Conservation (phyloP, 1,284 basidiomycete species). For the Puccinia horiana region DNA sequence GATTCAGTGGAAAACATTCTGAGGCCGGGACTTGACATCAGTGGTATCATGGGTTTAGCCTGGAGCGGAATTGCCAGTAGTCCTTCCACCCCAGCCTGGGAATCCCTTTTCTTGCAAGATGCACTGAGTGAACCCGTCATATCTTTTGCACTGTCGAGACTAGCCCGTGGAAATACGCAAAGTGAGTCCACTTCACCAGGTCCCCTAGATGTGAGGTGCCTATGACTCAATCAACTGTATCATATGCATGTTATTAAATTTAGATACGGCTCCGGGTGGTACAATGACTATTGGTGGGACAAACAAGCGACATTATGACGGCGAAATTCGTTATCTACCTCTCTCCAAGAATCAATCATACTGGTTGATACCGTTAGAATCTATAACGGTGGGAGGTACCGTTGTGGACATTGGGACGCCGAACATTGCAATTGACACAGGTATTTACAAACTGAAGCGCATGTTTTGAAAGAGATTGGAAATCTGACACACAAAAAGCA, state of each 20-base stretch:
- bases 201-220: not conserved
- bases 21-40: constrained; percentile 43
- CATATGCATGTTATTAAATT: not conserved
- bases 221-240: not conserved
- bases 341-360: constrained; percentile 48
- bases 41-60: constrained; percentile 45
- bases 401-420: constrained; percentile 41
- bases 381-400: constrained; percentile 30
- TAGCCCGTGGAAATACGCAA: not conserved
- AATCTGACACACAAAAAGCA: constrained; percentile 18
- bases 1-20: constrained; percentile 44
- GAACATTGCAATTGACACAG: constrained; percentile 48
- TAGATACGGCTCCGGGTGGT: constrained; percentile 46
- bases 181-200: not conserved
- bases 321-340: constrained; percentile 40
- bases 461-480: not conserved
- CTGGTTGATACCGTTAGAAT: constrained; percentile 40
- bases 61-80: constrained; percentile 47
- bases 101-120: constrained; percentile 44
- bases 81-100: constrained; percentile 44
- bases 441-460: not conserved
- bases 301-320: constrained; percentile 27
- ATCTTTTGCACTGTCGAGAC: constrained; percentile 36
- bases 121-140: constrained; percentile 43
- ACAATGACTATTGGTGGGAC: constrained; percentile 48